Conservation (phyloP, 768 basidiomycete species). For the Rhodotorula sphaerocarpa region DNA sequence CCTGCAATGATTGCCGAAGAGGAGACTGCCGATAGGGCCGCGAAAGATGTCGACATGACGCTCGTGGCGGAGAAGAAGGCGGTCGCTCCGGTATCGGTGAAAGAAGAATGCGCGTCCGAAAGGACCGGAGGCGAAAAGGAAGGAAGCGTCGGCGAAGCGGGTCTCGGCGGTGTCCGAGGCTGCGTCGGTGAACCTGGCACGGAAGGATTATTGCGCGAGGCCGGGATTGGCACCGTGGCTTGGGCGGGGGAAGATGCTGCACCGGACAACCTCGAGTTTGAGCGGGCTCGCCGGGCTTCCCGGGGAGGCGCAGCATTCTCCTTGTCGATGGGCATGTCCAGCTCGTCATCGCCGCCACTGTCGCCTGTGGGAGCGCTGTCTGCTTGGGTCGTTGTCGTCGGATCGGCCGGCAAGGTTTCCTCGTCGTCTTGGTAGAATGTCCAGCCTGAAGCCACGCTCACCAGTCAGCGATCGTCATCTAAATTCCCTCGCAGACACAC, state of each 20-base stretch:
- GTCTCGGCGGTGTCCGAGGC: not conserved
- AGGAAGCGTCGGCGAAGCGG: not conserved
- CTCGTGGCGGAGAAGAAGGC: not conserved
- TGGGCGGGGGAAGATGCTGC: too few species aligned
- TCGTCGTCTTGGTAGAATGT: conserved; percentile 14
- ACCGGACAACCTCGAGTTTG: not conserved
- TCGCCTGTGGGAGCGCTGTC: too few species aligned
- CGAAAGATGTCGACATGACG: too few species aligned
- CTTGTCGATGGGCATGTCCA: not conserved
- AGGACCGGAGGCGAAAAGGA: too few species aligned
- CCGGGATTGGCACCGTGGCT: not conserved
- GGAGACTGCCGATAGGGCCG: too few species aligned
- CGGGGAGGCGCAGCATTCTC: not conserved
- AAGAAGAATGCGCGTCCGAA: not conserved
- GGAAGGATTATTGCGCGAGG: not conserved
- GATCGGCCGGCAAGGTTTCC: not conserved
- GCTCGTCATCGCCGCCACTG: not conserved
- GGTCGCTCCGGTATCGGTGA: not conserved
- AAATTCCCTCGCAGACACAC: too few species aligned
- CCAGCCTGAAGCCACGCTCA: conserved; percentile 6
- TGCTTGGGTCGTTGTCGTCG: too few species aligned
- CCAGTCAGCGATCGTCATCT: too few species aligned
- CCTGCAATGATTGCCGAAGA: too few species aligned
- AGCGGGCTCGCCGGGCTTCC: not conserved
- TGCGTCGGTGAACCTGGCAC: not conserved